Conservation (phyloP, 2,329 filamentous ascomycete species). For the Zopfia rhizophila region DNA sequence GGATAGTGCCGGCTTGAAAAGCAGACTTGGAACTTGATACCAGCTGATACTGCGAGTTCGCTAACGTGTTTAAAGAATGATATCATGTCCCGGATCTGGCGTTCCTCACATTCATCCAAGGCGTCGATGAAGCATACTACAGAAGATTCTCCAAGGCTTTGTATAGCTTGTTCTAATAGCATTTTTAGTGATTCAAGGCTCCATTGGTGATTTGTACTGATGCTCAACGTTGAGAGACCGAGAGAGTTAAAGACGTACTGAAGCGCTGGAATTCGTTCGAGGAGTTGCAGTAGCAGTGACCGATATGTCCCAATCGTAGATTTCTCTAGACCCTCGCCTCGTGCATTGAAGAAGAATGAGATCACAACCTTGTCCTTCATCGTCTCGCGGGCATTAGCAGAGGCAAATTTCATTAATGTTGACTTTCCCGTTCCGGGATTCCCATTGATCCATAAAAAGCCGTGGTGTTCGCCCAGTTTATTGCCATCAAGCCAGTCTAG, state of each 20-base stretch:
- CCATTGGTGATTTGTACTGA: conserved; percentile 22
- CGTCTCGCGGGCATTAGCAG: conserved; percentile 12
- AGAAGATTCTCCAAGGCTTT: conserved; percentile 17
- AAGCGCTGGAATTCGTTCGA: conserved; percentile 23
- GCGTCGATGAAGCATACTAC: conserved; percentile 54
- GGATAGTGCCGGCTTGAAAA: conserved; percentile 64
- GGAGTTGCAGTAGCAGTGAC: conserved; percentile 40
- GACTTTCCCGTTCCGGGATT: conserved; percentile 54
- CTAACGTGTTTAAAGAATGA: conserved; percentile 55
- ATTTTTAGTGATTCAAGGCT: conserved; percentile 21
- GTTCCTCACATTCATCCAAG: conserved; percentile 61
- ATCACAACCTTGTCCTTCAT: conserved; percentile 17
- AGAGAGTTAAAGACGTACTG: conserved; percentile 19
- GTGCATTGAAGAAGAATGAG: conserved; percentile 42
- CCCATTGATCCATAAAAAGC: conserved; percentile 61
- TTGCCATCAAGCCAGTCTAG: conserved; percentile 50
- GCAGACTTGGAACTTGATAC: conserved; percentile 46
- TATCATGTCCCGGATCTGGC: conserved; percentile 57
- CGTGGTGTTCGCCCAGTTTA: conserved; percentile 42
- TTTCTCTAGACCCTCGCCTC: conserved; percentile 31
- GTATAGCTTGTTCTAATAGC: conserved; percentile 32
- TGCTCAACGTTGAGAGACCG: conserved; percentile 8
- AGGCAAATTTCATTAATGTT: conserved; percentile 52
- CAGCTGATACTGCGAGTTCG: conserved; percentile 27
- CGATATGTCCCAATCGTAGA: conserved; percentile 35